phyloP scores from a whole-genome alignment of 768 basidiomycete genomes.

The Daedaleopsis sinensis region DNA sequence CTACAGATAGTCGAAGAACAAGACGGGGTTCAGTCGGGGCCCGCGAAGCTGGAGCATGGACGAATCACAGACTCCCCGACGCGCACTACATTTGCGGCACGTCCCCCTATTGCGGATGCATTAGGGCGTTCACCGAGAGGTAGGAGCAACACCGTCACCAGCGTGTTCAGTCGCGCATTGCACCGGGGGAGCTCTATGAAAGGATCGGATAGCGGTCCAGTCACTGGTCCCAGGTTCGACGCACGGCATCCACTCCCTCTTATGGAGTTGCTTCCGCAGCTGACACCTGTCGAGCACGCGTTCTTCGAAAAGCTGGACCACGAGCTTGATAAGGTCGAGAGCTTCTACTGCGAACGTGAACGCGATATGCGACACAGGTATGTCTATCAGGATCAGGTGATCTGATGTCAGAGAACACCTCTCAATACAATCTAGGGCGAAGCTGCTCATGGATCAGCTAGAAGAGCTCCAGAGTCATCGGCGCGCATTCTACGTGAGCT shows the following conservation, averaged over 20 bases:
- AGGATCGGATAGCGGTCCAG: neutral
- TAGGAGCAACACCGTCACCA: constrained; percentile 9
- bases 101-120: neutral
- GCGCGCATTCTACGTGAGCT: constrained; percentile 54
- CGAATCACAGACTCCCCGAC: neutral
- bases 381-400: neutral
- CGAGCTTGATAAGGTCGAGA: constrained; percentile 84
- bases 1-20: neutral
- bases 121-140: neutral
- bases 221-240: constrained; percentile 8
- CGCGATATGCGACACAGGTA: constrained; percentile 52
- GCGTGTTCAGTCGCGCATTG: constrained; percentile 8
- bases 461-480: constrained; percentile 74
- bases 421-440: constrained; percentile 13
- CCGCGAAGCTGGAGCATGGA: neutral
- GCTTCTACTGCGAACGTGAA: constrained; percentile 78
- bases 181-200: constrained; percentile 4
- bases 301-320: constrained; percentile 81
- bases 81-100: neutral
- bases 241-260: constrained; percentile 26
- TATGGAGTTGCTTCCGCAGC: constrained; percentile 47
- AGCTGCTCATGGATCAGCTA: constrained; percentile 66
- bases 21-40: neutral
- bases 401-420: constrained; percentile 4
- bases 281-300: constrained; percentile 60